Evolutionary conservation across 441 rosid genomes (phyloP), one percentile per base, ranked within the genome.

Genomic region (Adansonia grandidieri): DNA sequence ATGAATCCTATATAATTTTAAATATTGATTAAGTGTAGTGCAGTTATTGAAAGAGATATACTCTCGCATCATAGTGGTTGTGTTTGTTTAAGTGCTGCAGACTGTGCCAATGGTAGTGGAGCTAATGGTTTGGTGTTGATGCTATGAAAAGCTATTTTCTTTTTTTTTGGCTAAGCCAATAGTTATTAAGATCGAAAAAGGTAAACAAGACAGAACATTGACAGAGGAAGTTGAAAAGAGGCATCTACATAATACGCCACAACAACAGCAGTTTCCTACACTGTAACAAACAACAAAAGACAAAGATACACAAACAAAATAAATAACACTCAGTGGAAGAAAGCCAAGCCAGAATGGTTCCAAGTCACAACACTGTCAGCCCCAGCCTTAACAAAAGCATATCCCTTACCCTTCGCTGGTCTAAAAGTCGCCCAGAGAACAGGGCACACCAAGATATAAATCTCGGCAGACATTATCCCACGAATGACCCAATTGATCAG

Each of bases 21-120:
- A 24, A 24, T 24, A 24, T 24, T 24, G 28, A 24, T 24, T 24
- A 24, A 24, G 1, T 24, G 28, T 24, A 24, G 28, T 24, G 28
- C 28, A 24, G 28, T 24, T 24, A 24, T 24, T 24, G 28, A 24
- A 24, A 24, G 28, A 24, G 28, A 24, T 24, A 24, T 24, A 24
- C 28, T 24, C 28, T 24, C 28, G 28, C 28, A 24, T 24, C 28
- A 37, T 7, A 66, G 14, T 42, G 53, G 71, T 42, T n/a, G 2
- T 66, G 71, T 42, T 6, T 32, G 28, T 66, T 22, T 50, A 66
- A 66, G 71, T 66, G 71, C 28, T 4, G 71, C 28, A 63, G 71
- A 8, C 71, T 65, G 69, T 37, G 70, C 10, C 22, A 3, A 47
- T 6, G 70, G 19, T 40, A 37, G 70, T 65, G 71, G 24, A 66